phyloP scores from a whole-genome alignment of 352 stramenopile species.

The Phytopythium boreale region DNA sequence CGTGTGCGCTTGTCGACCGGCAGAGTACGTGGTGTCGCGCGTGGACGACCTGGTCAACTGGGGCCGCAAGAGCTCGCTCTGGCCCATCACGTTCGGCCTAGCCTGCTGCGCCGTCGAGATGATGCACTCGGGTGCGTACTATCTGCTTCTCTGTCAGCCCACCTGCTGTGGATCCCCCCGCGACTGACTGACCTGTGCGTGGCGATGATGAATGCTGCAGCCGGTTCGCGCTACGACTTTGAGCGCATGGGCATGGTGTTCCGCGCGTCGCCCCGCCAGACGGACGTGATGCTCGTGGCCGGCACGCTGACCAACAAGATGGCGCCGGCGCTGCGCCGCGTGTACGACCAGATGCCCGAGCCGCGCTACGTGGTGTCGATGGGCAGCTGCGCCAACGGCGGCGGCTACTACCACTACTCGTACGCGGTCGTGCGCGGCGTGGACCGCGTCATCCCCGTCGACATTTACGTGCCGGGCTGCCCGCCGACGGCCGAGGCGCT shows the following conservation, averaged over 20 bases:
- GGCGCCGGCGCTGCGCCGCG: constrained; percentile 94
- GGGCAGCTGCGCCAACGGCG: constrained; percentile 98
- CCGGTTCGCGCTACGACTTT: constrained; percentile 94
- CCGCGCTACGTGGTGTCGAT: constrained; percentile 98
- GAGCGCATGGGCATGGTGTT: constrained; percentile 99
- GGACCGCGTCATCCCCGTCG: constrained; percentile 97
- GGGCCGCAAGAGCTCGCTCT: constrained; percentile 95
- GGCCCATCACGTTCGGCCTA: constrained; percentile 99
- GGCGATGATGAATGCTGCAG: constrained; percentile 8
- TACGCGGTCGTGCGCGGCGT: constrained; percentile 97
- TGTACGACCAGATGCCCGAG: constrained; percentile 99
- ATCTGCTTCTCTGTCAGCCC: neutral
- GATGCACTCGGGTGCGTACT: constrained; percentile 90
- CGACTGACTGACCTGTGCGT: neutral
- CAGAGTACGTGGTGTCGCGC: constrained; percentile 97
- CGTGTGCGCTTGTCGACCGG: neutral
- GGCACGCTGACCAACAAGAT: constrained; percentile 99
- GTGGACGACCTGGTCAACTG: constrained; percentile 99
- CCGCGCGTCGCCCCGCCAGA: constrained; percentile 92
- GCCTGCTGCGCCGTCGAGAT: constrained; percentile 99
- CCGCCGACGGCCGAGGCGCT: constrained; percentile 98
- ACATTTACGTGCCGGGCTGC: constrained; percentile 99
- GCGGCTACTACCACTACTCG: constrained; percentile 94
- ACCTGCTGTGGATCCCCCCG: no score
- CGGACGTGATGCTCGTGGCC: constrained; percentile 99